Base-by-base conservation (phyloP, 1,284 basidiomycete species). In the Kwoniella shivajii region DNA sequence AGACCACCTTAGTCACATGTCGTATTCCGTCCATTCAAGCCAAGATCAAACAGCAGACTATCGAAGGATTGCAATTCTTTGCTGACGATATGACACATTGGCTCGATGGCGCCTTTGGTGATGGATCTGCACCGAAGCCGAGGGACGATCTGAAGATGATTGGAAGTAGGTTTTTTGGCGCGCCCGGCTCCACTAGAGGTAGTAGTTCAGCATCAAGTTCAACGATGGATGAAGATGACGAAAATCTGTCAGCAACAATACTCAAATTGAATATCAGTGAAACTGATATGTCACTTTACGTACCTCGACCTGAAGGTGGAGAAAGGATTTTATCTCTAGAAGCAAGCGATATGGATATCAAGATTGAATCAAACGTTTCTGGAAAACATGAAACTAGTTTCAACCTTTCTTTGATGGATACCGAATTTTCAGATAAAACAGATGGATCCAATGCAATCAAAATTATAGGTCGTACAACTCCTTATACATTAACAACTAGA, bases 31-130 rank as follows among this genome's bases (percentile, higher is more conserved):
- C 85, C 1, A 75, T 88, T 5, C 81, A 86, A 64, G 76, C 85
- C 20, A 79, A 84, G 48, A 67, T 92, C 48, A 81, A 84, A 4
- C 72, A 74, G 57, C 68, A 77, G 6, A 63, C 80, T 2, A 74
- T 92, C 7, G 89, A 94, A 69, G 84, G 84, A 11, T 72, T 96
- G 16, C 91, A 94, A 72, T 87, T 87, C 65, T 90, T 89, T 82
- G 86, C 86, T 7, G 93, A 97, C 69, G 92, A 94, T 70, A 74
- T 87, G 22, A 80, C 85, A 5, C 89, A 89, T 68, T 82, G 88
- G 59, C 69, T 86, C 2, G 88, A 80, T 41, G 71, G 70, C 0
- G 70, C 75, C 0, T 74, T 76, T 50, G 66, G 69, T 0, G 72
- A 75, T 47, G 73, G 71, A n/a, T 69, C 64, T 55, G 70, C 65